Conservation (phyloP, 495 filamentous ascomycete species). For the Aspergillus baeticus region DNA sequence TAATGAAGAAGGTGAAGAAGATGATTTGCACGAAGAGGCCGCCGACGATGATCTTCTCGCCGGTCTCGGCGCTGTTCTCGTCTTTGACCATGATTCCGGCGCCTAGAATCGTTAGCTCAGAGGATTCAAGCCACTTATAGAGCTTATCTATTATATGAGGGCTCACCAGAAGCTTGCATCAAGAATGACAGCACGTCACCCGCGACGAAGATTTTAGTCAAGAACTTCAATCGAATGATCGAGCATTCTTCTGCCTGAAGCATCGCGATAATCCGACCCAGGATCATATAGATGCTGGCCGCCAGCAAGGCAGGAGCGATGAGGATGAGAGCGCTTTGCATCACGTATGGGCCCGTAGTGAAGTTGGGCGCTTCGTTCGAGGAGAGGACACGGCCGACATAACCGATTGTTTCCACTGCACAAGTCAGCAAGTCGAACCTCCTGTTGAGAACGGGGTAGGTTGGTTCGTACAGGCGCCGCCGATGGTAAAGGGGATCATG, state of each 20-base stretch:
- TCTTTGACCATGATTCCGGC: conserved; percentile 35
- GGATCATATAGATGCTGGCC: conserved; percentile 57
- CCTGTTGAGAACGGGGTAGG: too few species aligned
- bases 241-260: conserved; percentile 40
- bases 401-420: conserved; percentile 42
- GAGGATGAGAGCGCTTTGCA: conserved; percentile 51
- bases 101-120: too few species aligned
- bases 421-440: too few species aligned
- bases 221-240: conserved; percentile 37
- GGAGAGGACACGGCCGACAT: conserved; percentile 35
- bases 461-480: conserved; percentile 46
- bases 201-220: conserved; percentile 46
- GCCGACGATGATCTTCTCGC: conserved; percentile 42
- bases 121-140: too few species aligned
- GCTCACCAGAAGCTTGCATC: conserved; percentile 38
- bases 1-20: conserved; percentile 53
- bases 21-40: conserved; percentile 52
- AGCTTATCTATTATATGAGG: too few species aligned
- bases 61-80: conserved; percentile 14
- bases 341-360: conserved; percentile 43
- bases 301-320: conserved; percentile 53
- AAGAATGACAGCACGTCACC: conserved; percentile 44
- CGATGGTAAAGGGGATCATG: conserved; percentile 55
- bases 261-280: conserved; percentile 49
- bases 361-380: conserved; percentile 27